Evolutionary conservation across 495 filamentous ascomycete genomes (phyloP), one percentile per base, ranked within the genome.

Genomic region (Trichoderma virens): DNA sequence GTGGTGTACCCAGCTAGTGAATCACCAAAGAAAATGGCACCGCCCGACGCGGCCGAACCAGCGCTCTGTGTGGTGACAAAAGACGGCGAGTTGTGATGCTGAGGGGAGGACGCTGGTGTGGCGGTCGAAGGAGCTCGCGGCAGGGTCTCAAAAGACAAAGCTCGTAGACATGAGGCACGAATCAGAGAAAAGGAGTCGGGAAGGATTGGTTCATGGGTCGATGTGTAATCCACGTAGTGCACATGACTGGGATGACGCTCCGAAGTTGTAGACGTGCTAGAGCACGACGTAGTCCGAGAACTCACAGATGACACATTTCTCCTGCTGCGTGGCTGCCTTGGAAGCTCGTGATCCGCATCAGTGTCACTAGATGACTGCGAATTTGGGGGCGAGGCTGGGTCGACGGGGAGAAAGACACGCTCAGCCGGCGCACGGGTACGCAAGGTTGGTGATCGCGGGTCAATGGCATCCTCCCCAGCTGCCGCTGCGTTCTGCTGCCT

Each of bases 21-120:
- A 68, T 96, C 92, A 28, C 92, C 92, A 67, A 97, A 97, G 68
- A 90, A 91, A 45, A 97, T 82, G 13, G 90, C 90, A 0, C 93
- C 92, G 18, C 82, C 81, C 27, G 79, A 83, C 0, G 74, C 72
- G 8, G 77, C 74, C 64, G 73, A 60, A 64, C 77, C 65, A 66
- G 73, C 45, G 70, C 71, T 68, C 68, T 76, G 75, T 1, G 86
- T 86, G 1, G 86, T 85, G 25, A 87, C 82, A 62, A 74, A 76
- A 7, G 71, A 68, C 0, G 77, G 72, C 9, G 72, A 70, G 63
- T 41, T 70, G 20, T 76, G 73, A 18, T 73, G 74, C 38, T 56
- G 51, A 75, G 35, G 73, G 62, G 45, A 78, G 70, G 34, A 69
- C 71, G 56, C 59, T 67, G 28, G 65, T 63, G 71, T 25, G 60